phyloP scores from a whole-genome alignment of 805 yeast species.

The Spencermartinsiella europaea region DNA sequence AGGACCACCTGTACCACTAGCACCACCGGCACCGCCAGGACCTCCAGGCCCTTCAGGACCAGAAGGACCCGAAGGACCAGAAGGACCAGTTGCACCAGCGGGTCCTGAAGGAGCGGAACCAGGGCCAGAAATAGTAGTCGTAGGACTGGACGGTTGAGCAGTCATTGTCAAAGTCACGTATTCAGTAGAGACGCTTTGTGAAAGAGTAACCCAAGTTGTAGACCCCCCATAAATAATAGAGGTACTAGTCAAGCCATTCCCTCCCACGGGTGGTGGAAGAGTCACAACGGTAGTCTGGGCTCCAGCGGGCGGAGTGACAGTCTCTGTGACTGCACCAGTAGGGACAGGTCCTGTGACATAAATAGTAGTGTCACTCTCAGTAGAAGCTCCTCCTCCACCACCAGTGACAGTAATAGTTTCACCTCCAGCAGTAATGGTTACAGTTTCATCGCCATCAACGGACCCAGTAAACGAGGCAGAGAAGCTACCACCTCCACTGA shows the following conservation, averaged over 20 bases:
- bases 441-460: slow-evolving; percentile 5
- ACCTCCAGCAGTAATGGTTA: slow-evolving; percentile 5
- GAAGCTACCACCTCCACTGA: slow-evolving; percentile 1
- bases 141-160: slow-evolving; percentile 5
- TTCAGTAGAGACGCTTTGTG: neutral
- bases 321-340: neutral
- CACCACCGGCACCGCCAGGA: slow-evolving; percentile 8
- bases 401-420: slow-evolving; percentile 1
- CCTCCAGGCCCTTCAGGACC: neutral
- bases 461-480: neutral
- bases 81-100: neutral
- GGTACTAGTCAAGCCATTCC: neutral
- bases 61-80: neutral
- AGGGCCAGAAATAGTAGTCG: neutral
- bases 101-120: neutral
- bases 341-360: neutral
- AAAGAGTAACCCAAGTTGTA: neutral
- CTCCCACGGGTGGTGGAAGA: slow-evolving; percentile 1
- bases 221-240: neutral
- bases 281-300: neutral
- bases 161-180: slow-evolving; percentile 1
- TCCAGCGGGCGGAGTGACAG: slow-evolving; percentile 3
- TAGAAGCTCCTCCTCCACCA: neutral
- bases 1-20: slow-evolving; percentile 1
- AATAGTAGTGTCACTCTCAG: neutral